phyloP scores from a whole-genome alignment of 1,284 basidiomycete genomes.

The Pseudozyma tsukubaensis region DNA sequence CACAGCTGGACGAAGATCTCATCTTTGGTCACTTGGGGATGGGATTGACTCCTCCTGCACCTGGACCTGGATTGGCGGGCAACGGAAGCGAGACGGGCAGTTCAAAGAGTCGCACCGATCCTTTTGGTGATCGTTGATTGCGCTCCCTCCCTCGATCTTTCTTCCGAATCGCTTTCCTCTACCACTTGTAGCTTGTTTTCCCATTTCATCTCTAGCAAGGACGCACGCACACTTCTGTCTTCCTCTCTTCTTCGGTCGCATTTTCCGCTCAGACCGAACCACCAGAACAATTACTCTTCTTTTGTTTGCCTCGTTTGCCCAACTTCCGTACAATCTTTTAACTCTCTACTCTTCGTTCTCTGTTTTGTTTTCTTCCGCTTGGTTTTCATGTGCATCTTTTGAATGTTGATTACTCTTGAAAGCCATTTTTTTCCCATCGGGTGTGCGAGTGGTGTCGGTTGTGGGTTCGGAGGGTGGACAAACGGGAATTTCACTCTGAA shows the following conservation, averaged over 20 bases:
- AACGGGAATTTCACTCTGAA: too few relatives aligned
- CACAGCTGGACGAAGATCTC: constrained; percentile 47
- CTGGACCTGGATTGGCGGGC: constrained; percentile 20
- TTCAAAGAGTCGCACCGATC: constrained; percentile 41
- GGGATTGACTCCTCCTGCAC: constrained; percentile 32
- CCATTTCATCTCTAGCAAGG: background rate
- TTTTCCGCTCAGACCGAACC: background rate
- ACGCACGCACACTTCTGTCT: background rate
- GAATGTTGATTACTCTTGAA: background rate
- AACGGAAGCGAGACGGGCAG: constrained; percentile 46
- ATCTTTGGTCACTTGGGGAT: constrained; percentile 52
- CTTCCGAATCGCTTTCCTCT: background rate
- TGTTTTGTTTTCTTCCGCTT: background rate
- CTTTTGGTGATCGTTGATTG: constrained; percentile 39
- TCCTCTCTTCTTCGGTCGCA: background rate
- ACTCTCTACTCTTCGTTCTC: background rate
- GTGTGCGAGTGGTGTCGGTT: too few relatives aligned
- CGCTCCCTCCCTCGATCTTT: background rate
- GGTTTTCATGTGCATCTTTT: background rate
- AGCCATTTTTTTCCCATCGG: too few relatives aligned
- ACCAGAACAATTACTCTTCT: constrained; percentile 17
- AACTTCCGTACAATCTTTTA: constrained; percentile 13
- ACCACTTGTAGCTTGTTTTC: background rate
- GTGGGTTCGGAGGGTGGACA: too few relatives aligned
- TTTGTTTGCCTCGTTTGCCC: background rate